Evolutionary conservation across 371 early-diverging fungal genomes (phyloP).

Genomic region (Mucor plumbeus): DNA sequence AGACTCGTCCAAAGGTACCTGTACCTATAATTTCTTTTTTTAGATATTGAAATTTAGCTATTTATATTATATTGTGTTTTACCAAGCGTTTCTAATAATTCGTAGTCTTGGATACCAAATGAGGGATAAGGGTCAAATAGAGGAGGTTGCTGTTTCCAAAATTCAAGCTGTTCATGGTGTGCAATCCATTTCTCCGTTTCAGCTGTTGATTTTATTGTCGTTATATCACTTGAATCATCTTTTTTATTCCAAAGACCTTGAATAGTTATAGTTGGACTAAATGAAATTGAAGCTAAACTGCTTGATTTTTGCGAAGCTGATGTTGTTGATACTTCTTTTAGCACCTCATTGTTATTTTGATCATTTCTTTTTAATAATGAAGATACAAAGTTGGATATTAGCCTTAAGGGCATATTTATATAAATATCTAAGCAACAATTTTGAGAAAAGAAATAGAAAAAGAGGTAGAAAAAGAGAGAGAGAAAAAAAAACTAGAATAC

Average conservation of each 20-base stretch:
- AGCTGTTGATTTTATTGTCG: conserved; percentile 14
- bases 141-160: conserved; percentile 46
- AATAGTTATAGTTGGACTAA: conserved; percentile 44
- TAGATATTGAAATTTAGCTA: background rate
- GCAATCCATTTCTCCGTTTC: conserved; percentile 26
- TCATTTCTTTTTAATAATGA: conserved; percentile 33
- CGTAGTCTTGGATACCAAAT: conserved; percentile 53
- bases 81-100: conserved; percentile 73
- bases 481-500: background rate
- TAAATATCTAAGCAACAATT: background rate
- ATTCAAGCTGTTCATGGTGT: conserved; percentile 35
- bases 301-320: conserved; percentile 20
- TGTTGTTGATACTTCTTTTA: conserved; percentile 15
- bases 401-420: conserved; percentile 38
- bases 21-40: conserved; percentile 42
- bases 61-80: background rate
- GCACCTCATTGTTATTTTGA: conserved; percentile 3
- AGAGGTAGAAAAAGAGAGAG: background rate
- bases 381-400: conserved; percentile 37
- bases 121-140: conserved; percentile 37
- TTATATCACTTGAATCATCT: conserved; percentile 30
- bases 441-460: background rate
- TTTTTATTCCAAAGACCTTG: conserved; percentile 33
- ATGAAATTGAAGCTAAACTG: conserved; percentile 30
- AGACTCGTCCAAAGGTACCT: conserved; percentile 66